Evolutionary conservation across 139 green algal species (phyloP), one percentile per base, ranked within the genome.

Genomic region (Chlorella sp.): DNA sequence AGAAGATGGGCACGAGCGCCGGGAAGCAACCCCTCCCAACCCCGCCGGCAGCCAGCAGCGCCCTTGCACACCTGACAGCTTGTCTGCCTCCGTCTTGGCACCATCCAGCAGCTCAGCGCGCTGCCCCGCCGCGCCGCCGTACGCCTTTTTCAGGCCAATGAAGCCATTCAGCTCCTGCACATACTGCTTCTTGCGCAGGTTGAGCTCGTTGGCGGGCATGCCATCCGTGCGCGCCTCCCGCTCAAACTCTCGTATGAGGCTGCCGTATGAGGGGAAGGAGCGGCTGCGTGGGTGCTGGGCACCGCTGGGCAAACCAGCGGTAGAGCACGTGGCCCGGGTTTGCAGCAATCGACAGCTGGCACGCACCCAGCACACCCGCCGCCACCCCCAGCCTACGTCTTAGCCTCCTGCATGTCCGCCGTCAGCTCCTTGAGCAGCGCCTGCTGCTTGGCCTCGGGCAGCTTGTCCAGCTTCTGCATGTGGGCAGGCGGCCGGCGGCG

Each of bases 171-270:
- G 86, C 78, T 97, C 87, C 62, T 94, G 88, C 16, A 94, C 94
- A 32, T 97, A 81, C 18, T 51, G 34, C 41, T 91, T 93, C 82
- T 97, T 97, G 3, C 94, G 86, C 26, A 91, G 81, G 0, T 89
- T 87, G 0, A 98, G 78, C 67, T 95, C 90, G 12, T 81, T 68
- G 0, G 89, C 55, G 1, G 92, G 84, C 91, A 98, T 94, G 55
- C 87, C 88, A 79, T 98, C 94, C 51, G 89, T 90, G 12, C 95
- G 87, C 11, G 94, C 95, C 63, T 98, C 95, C 16, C 89, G 75
- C 82, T 98, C 95, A 89, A 98, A 98, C n/a, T 98, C 95, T 30
- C 95, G 94, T 39, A 98, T 96, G 1, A 98, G 89, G 25, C 95
- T 98, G 90, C 51, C 86, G 80, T 21, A 2, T 20, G 23, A 75